Percentiles rank a stretch among this genome's conserved stretches.
phyloP scores from a whole-genome alignment of 129 eudicot genomes.

The Lactuca sativa region DNA sequence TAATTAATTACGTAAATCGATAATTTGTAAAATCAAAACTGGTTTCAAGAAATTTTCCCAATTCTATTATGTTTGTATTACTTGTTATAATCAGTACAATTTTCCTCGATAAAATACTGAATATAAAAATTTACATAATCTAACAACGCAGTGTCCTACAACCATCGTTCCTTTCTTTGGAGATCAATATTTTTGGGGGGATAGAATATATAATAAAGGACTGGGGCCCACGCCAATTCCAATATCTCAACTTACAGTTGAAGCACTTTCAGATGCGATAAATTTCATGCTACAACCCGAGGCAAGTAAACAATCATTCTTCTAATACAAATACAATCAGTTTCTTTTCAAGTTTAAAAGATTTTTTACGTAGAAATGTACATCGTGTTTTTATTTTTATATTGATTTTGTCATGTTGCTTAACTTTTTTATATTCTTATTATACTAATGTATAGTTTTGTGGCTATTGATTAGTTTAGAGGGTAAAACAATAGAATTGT shows the following conservation, averaged over 20 bases:
- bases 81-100: no score
- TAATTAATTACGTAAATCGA: no score
- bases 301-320: slow-evolving; percentile 36
- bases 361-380: no score
- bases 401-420: no score
- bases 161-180: slow-evolving; percentile 95
- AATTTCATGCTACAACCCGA: slow-evolving; percentile 88
- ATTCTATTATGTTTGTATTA: no score
- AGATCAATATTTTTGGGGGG: slow-evolving; percentile 97
- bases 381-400: no score
- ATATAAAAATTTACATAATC: background rate
- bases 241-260: slow-evolving; percentile 62
- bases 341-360: no score
- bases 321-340: no score
- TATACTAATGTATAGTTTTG: no score
- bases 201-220: slow-evolving; percentile 72
- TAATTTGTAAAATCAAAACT: background rate
- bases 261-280: slow-evolving; percentile 80
- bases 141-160: slow-evolving; percentile 83
- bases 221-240: slow-evolving; percentile 93
- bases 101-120: background rate
- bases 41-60: no score
- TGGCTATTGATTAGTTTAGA: background rate
- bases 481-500: no score
- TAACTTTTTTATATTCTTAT: no score